These are phyloP conservation scores for Wickerhamomyces hampshirensis DNA, from an alignment of 805 yeast genomes.

Conservation along the genomic window DNA sequence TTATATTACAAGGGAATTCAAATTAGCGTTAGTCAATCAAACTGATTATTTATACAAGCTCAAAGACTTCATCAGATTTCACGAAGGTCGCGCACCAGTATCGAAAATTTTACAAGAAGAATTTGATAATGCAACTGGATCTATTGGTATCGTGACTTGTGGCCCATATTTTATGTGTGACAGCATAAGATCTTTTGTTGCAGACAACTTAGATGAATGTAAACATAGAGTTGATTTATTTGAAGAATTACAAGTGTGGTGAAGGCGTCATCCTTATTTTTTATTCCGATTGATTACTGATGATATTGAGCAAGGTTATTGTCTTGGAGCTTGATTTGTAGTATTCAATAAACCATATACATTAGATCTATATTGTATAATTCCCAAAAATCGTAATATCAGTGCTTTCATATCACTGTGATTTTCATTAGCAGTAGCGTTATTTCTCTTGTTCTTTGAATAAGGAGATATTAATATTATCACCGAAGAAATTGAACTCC, in stretches of 20 bases:
- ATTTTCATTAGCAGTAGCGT: not conserved
- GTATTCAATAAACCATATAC: no score
- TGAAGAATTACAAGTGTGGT: conserved; percentile 79
- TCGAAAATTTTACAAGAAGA: conserved; percentile 34
- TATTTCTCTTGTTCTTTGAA: not conserved
- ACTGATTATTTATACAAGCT: conserved; percentile 7
- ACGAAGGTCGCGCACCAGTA: conserved; percentile 44
- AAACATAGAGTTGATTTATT: conserved; percentile 58
- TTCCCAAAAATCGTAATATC: not conserved
- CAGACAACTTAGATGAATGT: conserved; percentile 35
- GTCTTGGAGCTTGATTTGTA: no score
- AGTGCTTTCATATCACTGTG: not conserved
- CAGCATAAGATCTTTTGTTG: conserved; percentile 42
- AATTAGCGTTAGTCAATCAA: conserved; percentile 1
- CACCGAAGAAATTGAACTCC: not conserved
- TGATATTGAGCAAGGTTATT: no score
- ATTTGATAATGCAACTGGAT: conserved; percentile 35
- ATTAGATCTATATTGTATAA: no score
- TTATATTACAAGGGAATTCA: conserved; percentile 35
- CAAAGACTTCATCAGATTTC: conserved; percentile 27
- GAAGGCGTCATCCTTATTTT: conserved; percentile 7
- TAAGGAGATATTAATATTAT: not conserved
- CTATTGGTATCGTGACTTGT: conserved; percentile 53
- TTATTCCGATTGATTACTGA: no score
- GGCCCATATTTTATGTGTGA: conserved; percentile 66